Evolutionary conservation across 2,329 filamentous ascomycete species (phyloP).

Genomic region (Fusarium hainanense): DNA sequence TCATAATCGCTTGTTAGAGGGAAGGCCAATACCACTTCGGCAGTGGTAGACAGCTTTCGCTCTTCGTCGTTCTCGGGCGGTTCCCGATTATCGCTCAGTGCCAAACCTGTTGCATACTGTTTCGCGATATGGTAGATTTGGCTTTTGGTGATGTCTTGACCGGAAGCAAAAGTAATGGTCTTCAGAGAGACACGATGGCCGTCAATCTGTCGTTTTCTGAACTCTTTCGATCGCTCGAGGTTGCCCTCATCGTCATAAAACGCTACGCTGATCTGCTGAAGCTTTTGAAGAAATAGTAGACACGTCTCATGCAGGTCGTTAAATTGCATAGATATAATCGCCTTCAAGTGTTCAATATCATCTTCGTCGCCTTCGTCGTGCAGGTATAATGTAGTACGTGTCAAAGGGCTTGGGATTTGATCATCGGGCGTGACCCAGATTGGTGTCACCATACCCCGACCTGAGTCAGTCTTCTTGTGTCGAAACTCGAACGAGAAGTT

Average conservation of each 20-base stretch:
- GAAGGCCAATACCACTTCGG: conserved; percentile 36
- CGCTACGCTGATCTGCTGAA: conserved; percentile 7
- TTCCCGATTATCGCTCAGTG: conserved; percentile 23
- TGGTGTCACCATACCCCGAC: conserved; percentile 18
- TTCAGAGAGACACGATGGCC: conserved; percentile 7
- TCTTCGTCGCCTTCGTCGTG: conserved; percentile 18
- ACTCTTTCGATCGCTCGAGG: conserved; percentile 3
- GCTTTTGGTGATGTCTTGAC: not conserved
- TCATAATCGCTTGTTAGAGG: not conserved
- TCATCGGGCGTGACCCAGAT: conserved; percentile 22
- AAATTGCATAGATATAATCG: conserved; percentile 12
- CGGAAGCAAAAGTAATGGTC: not conserved
- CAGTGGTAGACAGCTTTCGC: not conserved
- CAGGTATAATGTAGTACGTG: conserved; percentile 24
- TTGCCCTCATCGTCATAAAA: conserved; percentile 9
- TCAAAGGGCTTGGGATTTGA: not conserved
- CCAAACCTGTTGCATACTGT: not conserved
- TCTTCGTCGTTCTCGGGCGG: not conserved
- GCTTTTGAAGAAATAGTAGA: conserved; percentile 27
- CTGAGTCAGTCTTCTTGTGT: conserved; percentile 17
- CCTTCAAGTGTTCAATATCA: conserved; percentile 4
- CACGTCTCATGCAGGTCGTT: conserved; percentile 10
- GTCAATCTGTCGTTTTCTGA: conserved; percentile 9
- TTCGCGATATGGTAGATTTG: conserved; percentile 31
- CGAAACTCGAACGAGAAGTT: not conserved